Evolutionary conservation across 2,329 filamentous ascomycete genomes (phyloP).

Genomic region (Exophiala oligosperma): DNA sequence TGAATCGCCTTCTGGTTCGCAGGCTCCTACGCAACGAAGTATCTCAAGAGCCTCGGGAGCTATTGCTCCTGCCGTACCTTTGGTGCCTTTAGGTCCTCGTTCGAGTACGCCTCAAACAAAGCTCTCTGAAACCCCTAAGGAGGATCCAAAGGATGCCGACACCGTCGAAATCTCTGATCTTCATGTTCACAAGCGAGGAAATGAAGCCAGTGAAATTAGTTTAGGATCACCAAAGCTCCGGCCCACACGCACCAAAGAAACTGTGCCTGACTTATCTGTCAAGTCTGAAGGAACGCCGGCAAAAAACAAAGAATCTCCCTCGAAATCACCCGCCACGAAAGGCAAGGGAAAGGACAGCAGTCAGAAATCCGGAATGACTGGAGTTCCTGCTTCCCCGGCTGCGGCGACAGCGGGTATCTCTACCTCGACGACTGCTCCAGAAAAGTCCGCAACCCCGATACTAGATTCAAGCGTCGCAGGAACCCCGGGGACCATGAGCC

Average conservation of each 20-base stretch:
- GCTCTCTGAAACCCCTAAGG: constrained; percentile 13
- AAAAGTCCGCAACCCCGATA: constrained; percentile 17
- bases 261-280: neutral
- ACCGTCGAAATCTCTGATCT: constrained; percentile 3
- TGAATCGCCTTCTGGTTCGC: constrained; percentile 30
- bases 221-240: constrained; percentile 42
- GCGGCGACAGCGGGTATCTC: neutral
- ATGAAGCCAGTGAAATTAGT: constrained; percentile 39
- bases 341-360: constrained; percentile 12
- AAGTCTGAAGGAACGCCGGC: constrained; percentile 2
- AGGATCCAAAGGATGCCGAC: constrained; percentile 1
- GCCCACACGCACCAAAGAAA: constrained; percentile 5
- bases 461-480: constrained; percentile 14
- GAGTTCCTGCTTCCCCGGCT: constrained; percentile 8
- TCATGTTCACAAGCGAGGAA: constrained; percentile 3
- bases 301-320: constrained; percentile 3
- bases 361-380: constrained; percentile 17
- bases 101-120: constrained; percentile 30
- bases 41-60: constrained; percentile 34
- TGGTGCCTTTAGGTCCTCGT: constrained; percentile 29
- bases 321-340: constrained; percentile 32
- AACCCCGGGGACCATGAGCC: constrained; percentile 21
- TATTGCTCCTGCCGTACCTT: constrained; percentile 35
- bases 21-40: constrained; percentile 49
- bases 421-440: neutral